Percentiles rank a stretch among this genome's conserved stretches.
Conservation (phyloP, 2,329 filamentous ascomycete genomes). For the Plectosphaerella plurivora region DNA sequence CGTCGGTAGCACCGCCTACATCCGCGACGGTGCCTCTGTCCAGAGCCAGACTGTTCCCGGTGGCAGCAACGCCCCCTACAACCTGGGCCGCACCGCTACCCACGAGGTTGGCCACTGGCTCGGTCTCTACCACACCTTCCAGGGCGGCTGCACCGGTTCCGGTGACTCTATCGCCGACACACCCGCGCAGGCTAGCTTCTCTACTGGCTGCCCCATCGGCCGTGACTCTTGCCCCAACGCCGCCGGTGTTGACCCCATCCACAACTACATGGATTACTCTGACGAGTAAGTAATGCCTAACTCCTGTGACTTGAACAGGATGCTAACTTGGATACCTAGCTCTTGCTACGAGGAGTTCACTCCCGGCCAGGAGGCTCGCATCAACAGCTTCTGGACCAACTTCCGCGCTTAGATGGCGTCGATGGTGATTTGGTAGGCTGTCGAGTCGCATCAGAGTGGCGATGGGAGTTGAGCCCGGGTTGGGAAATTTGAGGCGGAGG, state of each 20-base stretch:
- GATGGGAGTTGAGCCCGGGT: no score
- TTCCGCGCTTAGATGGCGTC: conserved; percentile 24
- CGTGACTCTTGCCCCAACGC: conserved; percentile 28
- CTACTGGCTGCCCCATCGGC: conserved; percentile 28
- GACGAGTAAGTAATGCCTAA: conserved; percentile 29
- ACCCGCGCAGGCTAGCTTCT: conserved; percentile 27
- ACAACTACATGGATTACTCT: conserved; percentile 37
- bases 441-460: no score
- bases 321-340: conserved; percentile 12
- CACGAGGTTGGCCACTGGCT: conserved; percentile 3
- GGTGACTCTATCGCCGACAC: conserved; percentile 38
- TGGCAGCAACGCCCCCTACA: neutral
- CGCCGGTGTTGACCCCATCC: conserved; percentile 28
- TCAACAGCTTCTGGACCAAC: conserved; percentile 21
- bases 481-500: no score
- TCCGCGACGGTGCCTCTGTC: neutral
- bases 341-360: conserved; percentile 40
- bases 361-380: conserved; percentile 25
- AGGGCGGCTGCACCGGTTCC: conserved; percentile 30
- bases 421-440: no score
- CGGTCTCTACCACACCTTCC: conserved; percentile 3
- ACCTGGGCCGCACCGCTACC: conserved; percentile 25
- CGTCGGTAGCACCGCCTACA: neutral
- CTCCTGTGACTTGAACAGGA: conserved; percentile 11
- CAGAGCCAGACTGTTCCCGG: neutral